These are phyloP conservation scores for Penicillium samsonianum DNA, from an alignment of 495 filamentous ascomycete genomes.

Conservation along the genomic window DNA sequence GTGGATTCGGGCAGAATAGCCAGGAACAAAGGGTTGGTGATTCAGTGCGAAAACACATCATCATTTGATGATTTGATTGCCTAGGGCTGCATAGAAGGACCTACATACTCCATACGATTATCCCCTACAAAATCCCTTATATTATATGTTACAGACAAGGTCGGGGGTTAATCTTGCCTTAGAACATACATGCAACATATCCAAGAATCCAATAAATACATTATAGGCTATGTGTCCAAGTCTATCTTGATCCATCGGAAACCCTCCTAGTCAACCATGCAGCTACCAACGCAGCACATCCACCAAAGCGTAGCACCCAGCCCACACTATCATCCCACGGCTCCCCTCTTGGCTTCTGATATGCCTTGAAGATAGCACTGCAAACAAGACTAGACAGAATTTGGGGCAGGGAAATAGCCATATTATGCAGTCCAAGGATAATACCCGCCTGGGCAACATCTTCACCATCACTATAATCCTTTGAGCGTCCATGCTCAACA, in stretches of 20 bases:
- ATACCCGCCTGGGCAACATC: conserved; percentile 72
- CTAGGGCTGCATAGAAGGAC: not conserved
- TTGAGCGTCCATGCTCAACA: conserved; percentile 29
- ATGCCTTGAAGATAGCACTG: conserved; percentile 73
- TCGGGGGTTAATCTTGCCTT: not conserved
- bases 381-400: conserved; percentile 81
- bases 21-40: conserved; percentile 1
- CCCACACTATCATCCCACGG: conserved; percentile 84
- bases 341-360: conserved; percentile 80
- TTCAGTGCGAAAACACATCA: not conserved
- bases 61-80: not conserved
- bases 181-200: not conserved
- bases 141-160: not conserved
- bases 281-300: conserved; percentile 72
- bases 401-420: conserved; percentile 84
- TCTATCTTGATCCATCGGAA: conserved; percentile 35
- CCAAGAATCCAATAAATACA: not conserved
- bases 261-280: conserved; percentile 61
- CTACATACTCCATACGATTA: not conserved
- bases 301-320: conserved; percentile 80
- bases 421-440: conserved; percentile 88
- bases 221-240: not conserved
- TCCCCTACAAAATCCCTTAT: not conserved
- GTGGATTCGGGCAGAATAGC: conserved; percentile 5
- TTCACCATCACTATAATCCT: conserved; percentile 25